phyloP scores from a whole-genome alignment of 2,329 filamentous ascomycete genomes.

The Thielaviopsis euricoi region DNA sequence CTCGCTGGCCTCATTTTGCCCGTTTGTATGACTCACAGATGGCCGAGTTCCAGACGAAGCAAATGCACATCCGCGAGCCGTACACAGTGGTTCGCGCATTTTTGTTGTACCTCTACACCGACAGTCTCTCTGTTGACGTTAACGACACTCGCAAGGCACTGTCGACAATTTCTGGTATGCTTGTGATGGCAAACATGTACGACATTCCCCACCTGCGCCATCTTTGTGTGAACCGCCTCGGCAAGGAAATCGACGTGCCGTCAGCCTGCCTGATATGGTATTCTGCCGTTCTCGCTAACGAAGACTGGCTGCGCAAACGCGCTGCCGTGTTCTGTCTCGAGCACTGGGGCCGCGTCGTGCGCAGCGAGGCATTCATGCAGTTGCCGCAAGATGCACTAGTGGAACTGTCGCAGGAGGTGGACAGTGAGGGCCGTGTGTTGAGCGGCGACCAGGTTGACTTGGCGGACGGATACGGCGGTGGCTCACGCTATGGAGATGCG shows the following conservation, averaged over 20 bases:
- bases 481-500: slow-evolving; percentile 26
- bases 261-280: slow-evolving; percentile 96
- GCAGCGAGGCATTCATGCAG: slow-evolving; percentile 71
- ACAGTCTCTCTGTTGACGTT: slow-evolving; percentile 56
- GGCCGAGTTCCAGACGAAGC: slow-evolving; percentile 92
- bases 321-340: slow-evolving; percentile 79
- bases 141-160: slow-evolving; percentile 62
- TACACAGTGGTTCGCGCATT: slow-evolving; percentile 91
- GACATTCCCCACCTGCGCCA: slow-evolving; percentile 87
- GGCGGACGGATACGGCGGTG: slow-evolving; percentile 26
- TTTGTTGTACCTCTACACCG: slow-evolving; percentile 90
- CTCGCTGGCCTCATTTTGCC: slow-evolving; percentile 92
- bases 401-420: slow-evolving; percentile 83
- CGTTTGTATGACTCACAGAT: slow-evolving; percentile 86
- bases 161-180: slow-evolving; percentile 75
- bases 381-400: slow-evolving; percentile 67
- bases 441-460: slow-evolving; percentile 63
- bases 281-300: slow-evolving; percentile 72
- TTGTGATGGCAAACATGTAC: slow-evolving; percentile 97
- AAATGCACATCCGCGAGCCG: slow-evolving; percentile 94
- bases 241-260: slow-evolving; percentile 81
- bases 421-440: slow-evolving; percentile 80
- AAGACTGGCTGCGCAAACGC: slow-evolving; percentile 84
- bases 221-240: slow-evolving; percentile 77
- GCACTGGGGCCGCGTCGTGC: slow-evolving; percentile 88